Percentiles rank a stretch among this genome's conserved stretches.
Conservation (phyloP, 129 eudicot species). For the Scalesia atractyloides region DNA sequence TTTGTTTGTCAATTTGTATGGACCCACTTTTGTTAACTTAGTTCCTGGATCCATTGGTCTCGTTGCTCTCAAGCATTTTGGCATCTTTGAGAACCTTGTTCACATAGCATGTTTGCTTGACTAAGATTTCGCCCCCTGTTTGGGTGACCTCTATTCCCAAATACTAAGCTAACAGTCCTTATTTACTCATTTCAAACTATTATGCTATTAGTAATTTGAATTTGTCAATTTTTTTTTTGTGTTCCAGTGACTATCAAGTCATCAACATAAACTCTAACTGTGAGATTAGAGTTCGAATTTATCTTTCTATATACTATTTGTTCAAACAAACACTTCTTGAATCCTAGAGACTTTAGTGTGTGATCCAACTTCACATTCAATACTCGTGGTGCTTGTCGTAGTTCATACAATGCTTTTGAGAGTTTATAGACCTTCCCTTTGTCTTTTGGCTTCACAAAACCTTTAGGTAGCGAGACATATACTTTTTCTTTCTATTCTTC, state of each 20-base stretch:
- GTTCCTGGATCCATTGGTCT: too few species aligned
- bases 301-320: background rate
- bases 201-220: background rate
- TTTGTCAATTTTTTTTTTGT: background rate
- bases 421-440: too few species aligned
- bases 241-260: background rate
- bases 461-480: too few species aligned
- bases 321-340: background rate
- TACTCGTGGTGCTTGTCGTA: background rate
- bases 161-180: background rate
- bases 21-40: too few species aligned
- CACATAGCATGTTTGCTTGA: background rate
- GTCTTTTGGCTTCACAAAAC: too few species aligned
- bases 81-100: background rate
- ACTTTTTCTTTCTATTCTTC: background rate
- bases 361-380: background rate
- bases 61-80: background rate
- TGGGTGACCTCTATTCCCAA: background rate
- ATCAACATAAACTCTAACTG: background rate
- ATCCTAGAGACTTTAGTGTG: background rate
- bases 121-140: background rate
- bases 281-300: background rate
- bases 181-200: too few species aligned
- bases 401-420: background rate
- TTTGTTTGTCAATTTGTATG: too few species aligned